phyloP scores from a whole-genome alignment of 495 filamentous ascomycete genomes.

The Hamigera avellanea region DNA sequence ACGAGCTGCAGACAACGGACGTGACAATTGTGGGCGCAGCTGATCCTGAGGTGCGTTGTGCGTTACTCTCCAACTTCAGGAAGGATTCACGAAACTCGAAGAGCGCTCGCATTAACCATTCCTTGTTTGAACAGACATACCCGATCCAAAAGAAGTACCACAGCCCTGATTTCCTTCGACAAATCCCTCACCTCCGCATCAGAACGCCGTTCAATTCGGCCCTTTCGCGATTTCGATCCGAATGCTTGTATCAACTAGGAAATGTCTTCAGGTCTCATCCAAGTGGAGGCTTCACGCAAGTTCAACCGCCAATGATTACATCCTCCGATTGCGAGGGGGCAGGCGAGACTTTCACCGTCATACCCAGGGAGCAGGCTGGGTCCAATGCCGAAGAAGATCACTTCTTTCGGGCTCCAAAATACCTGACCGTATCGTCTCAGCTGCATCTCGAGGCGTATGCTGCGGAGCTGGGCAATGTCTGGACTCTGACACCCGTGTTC shows the following conservation, averaged over 20 bases:
- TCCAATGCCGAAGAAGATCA: slow-evolving; percentile 22
- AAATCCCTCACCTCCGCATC: slow-evolving; percentile 77
- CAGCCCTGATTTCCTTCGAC: slow-evolving; percentile 76
- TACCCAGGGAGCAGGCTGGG: slow-evolving; percentile 23
- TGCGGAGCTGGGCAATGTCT: slow-evolving; percentile 79
- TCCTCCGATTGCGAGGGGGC: slow-evolving; percentile 97
- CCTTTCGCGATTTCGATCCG: slow-evolving; percentile 74
- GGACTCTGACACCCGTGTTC: slow-evolving; percentile 89
- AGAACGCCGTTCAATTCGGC: slow-evolving; percentile 73
- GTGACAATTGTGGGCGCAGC: slow-evolving; percentile 63
- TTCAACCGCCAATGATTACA: slow-evolving; percentile 86
- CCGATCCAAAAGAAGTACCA: slow-evolving; percentile 94
- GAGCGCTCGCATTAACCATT: background rate
- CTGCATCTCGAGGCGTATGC: slow-evolving; percentile 89
- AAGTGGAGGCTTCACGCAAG: slow-evolving; percentile 62
- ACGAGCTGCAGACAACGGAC: slow-evolving; percentile 64
- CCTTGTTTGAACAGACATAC: slow-evolving; percentile 47
- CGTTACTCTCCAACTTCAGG: background rate
- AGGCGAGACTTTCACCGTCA: slow-evolving; percentile 82
- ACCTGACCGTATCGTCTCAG: slow-evolving; percentile 90
- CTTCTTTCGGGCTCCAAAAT: slow-evolving; percentile 87
- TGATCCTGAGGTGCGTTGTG: slow-evolving; percentile 59
- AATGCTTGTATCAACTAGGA: slow-evolving; percentile 66
- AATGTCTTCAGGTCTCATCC: slow-evolving; percentile 52
- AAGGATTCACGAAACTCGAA: background rate